These are phyloP conservation scores for Beauveria scarabaeidicola DNA, from an alignment of 2,329 filamentous ascomycete species.

Conservation along the genomic window DNA sequence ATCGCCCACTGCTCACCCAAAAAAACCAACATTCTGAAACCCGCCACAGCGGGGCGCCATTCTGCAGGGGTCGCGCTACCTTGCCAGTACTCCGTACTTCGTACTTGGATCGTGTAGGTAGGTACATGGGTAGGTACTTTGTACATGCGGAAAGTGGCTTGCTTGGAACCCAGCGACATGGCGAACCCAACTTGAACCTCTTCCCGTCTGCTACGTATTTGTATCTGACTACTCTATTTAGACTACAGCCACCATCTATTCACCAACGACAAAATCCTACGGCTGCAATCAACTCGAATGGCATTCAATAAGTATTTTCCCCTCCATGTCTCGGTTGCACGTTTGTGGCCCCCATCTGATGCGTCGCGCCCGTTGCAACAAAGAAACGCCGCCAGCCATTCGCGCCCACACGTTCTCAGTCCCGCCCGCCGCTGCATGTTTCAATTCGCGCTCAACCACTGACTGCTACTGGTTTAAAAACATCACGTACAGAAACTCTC, in stretches of 20 bases:
- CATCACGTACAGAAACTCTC: too few relatives aligned
- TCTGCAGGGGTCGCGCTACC: background rate
- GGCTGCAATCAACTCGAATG: too few relatives aligned
- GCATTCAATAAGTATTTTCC: too few relatives aligned
- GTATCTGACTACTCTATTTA: too few relatives aligned
- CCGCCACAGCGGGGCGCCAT: slow-evolving; percentile 8
- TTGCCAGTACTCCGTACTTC: too few relatives aligned
- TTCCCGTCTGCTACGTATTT: too few relatives aligned
- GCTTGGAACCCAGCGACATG: background rate
- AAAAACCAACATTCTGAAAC: slow-evolving; percentile 6
- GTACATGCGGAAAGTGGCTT: too few relatives aligned
- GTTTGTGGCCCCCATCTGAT: background rate
- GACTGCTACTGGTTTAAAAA: background rate
- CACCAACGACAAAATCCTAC: too few relatives aligned
- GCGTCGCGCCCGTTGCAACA: background rate
- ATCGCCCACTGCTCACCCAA: background rate
- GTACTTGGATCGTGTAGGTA: background rate
- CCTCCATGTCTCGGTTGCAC: background rate
- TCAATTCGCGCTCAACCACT: background rate
- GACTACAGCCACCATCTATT: too few relatives aligned
- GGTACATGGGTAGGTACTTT: too few relatives aligned
- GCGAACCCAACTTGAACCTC: too few relatives aligned
- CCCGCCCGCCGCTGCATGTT: background rate
- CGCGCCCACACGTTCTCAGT: background rate
- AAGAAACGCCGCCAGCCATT: background rate